phyloP scores from a whole-genome alignment of 352 stramenopile genomes.

The Lagenidium giganteum region DNA sequence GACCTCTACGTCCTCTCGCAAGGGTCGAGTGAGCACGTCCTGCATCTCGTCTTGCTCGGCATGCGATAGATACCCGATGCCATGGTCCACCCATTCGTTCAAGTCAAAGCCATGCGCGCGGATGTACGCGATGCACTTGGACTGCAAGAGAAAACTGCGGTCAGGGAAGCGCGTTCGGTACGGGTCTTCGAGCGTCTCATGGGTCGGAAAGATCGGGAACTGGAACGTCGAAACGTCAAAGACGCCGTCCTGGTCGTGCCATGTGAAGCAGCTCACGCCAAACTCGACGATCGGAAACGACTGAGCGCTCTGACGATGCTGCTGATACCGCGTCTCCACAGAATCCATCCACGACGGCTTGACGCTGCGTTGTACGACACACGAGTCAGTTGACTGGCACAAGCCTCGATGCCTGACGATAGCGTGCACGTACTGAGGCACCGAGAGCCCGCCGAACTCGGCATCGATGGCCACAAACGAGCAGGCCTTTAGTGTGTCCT shows the following conservation, averaged over 20 bases:
- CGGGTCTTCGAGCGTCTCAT: constrained; percentile 18
- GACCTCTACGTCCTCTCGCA: constrained; percentile 14
- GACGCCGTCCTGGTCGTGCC: constrained; percentile 23
- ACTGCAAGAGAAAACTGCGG: constrained; percentile 56
- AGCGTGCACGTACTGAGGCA: constrained; percentile 41
- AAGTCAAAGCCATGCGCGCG: constrained; percentile 75
- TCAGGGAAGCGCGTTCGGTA: constrained; percentile 22
- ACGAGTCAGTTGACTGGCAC: neutral
- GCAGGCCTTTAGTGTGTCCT: constrained; percentile 12
- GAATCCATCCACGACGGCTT: constrained; percentile 69
- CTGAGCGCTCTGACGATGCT: constrained; percentile 44
- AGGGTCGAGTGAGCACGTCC: constrained; percentile 1
- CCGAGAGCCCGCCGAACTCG: constrained; percentile 68
- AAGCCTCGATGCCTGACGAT: neutral
- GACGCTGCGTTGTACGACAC: constrained; percentile 11
- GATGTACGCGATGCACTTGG: constrained; percentile 75
- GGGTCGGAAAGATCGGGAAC: constrained; percentile 71
- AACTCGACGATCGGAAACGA: constrained; percentile 76
- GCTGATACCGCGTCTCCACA: constrained; percentile 56
- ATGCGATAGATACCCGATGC: constrained; percentile 68
- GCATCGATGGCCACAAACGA: constrained; percentile 75
- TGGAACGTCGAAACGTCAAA: constrained; percentile 67
- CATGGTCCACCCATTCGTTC: constrained; percentile 70
- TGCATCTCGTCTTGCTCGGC: constrained; percentile 24
- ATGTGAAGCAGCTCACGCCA: constrained; percentile 63